Evolutionary conservation across 129 eudicot genomes (phyloP), one percentile per base, ranked within the genome.

Genomic region (Ambrosia trifida): DNA sequence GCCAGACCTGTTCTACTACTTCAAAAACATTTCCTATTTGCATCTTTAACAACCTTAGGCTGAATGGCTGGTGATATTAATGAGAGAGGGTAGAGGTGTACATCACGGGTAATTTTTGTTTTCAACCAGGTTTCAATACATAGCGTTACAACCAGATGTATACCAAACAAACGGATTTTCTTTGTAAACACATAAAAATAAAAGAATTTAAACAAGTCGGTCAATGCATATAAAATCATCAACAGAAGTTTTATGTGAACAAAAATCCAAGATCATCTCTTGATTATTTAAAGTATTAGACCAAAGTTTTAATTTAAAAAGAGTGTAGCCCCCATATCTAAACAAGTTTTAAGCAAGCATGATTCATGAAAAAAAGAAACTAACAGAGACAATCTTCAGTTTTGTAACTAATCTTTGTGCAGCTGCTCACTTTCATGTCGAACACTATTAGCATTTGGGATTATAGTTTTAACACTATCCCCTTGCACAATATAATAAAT

Each of bases 351-450:
- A 24, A 24, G 28, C 28, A 24, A 24, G 28, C 28, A 24, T 59
- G 18, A 73, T 41, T 30, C 17, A 58, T 7, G n/a, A 3, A 24
- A 1, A 45, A n/a, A 70, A 70, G 7, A 18, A 36, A 53, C 52
- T 11, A 59, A 49, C 63, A 69, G 17, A 60, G 64, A 24, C 75
- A 35, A 46, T 36, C 44, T 62, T 35, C 46, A 24, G 18, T 59
- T 31, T 11, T 32, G 69, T 24, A 24, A 47, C 72, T 75, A 92
- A 80, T 92, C 98, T 69, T 68, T 87, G 84, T 96, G 80, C 63
- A 92, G 91, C n/a, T 82, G 90, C 91, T 89, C 87, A 82, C 64
- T 79, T 68, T 92, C 96, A 5, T 71, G 80, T 7, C 91, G 96
- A 32, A 81, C 71, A 18, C 98, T 96, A 31, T 78, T 64, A 40